Evolutionary conservation across 2,329 filamentous ascomycete species (phyloP), one percentile per base, ranked within the genome.

Genomic region (Fusarium nelsonii): DNA sequence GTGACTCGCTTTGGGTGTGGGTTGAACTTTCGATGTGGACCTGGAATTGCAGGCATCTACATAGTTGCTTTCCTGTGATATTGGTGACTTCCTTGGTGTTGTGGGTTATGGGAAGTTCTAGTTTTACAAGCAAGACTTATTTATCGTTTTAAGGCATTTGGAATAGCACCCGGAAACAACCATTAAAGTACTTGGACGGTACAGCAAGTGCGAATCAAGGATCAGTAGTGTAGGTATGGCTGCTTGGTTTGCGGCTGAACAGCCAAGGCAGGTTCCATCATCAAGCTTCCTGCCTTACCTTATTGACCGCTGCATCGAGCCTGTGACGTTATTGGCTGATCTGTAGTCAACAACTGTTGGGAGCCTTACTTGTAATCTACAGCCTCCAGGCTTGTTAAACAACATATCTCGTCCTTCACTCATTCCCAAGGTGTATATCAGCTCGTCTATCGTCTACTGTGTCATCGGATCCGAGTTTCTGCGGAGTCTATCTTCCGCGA

Each of bases 271-370:
- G 20, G 54, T 37, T 57, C 3, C 9, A 9, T 6, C 6, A 23
- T 3, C 23, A 23, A 23, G 23, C 23, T 23, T 23, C 6, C 4
- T 23, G 23, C 4, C 23, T 23, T 4, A 4, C 23, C 23, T 23
- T 23, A 23, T 23, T 23, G 23, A n/a, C 48, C 3, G 39, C 23
- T 32, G 12, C n/a, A 16, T 37, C 6, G 26, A 53, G 57, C 33
- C 63, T 63, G 46, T 46, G 56, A 44, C 37, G 16, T 67, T 43
- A 67, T 58, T 63, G 63, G 64, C 16, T 18, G 16, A 23, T 9
- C n/a, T 40, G 20, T 16, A 4, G 14, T 14, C 14, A 34, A 23
- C 37, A 15, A n/a, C 11, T 37, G n/a, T 1, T 43, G 8, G 40
- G 51, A 65, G 51, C 62, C 58, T 65, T 49, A 23, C 12, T 36